phyloP scores from a whole-genome alignment of 1,139 yeast species.

The Pichia sp. region DNA sequence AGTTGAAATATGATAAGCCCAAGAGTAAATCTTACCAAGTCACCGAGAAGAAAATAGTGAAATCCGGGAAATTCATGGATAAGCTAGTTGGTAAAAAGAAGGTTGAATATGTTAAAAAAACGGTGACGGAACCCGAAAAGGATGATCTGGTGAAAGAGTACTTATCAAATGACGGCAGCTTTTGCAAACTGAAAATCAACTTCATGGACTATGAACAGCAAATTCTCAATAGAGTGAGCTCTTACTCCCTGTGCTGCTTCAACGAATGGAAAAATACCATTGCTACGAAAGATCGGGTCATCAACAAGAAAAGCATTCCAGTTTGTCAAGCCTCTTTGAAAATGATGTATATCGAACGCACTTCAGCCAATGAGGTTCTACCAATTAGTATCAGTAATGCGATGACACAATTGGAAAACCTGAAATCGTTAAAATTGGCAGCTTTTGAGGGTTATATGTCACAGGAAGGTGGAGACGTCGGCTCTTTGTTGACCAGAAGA shows the following conservation, averaged over 20 bases:
- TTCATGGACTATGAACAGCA: constrained; percentile 51
- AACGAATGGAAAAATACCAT: constrained; percentile 67
- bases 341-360: constrained; percentile 64
- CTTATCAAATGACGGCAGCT: constrained; percentile 81
- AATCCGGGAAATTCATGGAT: constrained; percentile 42
- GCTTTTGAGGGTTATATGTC: constrained; percentile 66
- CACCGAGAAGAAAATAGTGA: constrained; percentile 42
- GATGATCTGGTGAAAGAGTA: constrained; percentile 48
- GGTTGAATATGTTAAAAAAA: constrained; percentile 33
- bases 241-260: constrained; percentile 52
- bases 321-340: constrained; percentile 64
- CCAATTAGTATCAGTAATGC: constrained; percentile 63
- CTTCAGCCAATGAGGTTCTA: constrained; percentile 45
- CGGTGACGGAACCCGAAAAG: constrained; percentile 40
- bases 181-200: constrained; percentile 65
- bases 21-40: constrained; percentile 49
- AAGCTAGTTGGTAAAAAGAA: constrained; percentile 45
- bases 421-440: constrained; percentile 37
- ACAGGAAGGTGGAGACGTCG: constrained; percentile 76
- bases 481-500: constrained; percentile 48
- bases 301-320: constrained; percentile 44
- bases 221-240: constrained; percentile 44
- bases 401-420: constrained; percentile 41
- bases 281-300: constrained; percentile 26
- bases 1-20: constrained; percentile 51